Conservation (phyloP, 2,329 filamentous ascomycete genomes). For the Colletotrichum kahawae region DNA sequence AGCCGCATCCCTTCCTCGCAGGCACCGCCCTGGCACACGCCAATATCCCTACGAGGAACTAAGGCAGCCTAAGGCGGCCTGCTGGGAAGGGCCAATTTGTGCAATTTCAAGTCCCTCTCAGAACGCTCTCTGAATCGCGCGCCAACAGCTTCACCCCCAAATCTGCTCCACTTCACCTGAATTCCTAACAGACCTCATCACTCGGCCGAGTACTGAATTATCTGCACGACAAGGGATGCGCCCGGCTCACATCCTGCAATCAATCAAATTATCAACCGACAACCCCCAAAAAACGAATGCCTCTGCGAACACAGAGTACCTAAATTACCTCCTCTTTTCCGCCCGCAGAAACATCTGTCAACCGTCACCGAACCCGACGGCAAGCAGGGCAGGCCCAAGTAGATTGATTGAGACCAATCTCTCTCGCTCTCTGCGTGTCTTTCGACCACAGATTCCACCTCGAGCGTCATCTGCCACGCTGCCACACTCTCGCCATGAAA, state of each 20-base stretch:
- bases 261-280: background rate
- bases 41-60: background rate
- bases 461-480: background rate
- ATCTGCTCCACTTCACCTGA: slow-evolving; percentile 21
- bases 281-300: background rate
- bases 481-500: background rate
- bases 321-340: background rate
- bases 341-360: background rate
- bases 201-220: slow-evolving; percentile 24
- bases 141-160: slow-evolving; percentile 8
- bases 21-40: background rate
- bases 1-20: background rate
- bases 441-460: background rate
- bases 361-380: background rate
- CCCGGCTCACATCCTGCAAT: slow-evolving; percentile 14
- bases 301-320: background rate
- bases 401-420: background rate
- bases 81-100: background rate
- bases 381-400: background rate
- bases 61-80: background rate
- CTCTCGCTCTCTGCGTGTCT: background rate
- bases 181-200: slow-evolving; percentile 22
- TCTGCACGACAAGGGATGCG: slow-evolving; percentile 4
- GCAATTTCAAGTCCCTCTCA: slow-evolving; percentile 1
- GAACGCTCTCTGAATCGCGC: slow-evolving; percentile 10